Evolutionary conservation across 371 early-diverging fungal genomes (phyloP).

Genomic region (Mortierella sp.): DNA sequence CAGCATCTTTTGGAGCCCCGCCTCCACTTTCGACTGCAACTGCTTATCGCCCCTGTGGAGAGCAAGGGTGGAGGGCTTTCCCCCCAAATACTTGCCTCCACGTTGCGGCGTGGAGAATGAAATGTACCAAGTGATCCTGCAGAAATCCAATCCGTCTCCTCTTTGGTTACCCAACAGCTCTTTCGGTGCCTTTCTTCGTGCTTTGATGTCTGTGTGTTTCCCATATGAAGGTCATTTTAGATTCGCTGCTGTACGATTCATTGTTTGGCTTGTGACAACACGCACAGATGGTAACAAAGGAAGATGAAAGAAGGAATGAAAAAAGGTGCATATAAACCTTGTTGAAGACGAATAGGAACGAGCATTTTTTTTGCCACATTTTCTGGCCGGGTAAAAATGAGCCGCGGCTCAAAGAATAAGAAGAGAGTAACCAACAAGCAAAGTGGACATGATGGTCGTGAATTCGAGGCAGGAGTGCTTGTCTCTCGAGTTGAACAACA

Average conservation of each 20-base stretch:
- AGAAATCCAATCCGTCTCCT: not conserved
- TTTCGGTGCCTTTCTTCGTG: not conserved
- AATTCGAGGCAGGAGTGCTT: not conserved
- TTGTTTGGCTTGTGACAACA: not conserved
- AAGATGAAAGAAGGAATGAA: not conserved
- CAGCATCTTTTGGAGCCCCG: not conserved
- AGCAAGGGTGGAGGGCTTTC: not conserved
- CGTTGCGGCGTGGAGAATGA: not conserved
- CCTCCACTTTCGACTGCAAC: not conserved
- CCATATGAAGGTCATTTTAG: not conserved
- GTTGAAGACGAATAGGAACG: not conserved
- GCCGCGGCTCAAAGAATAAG: not conserved
- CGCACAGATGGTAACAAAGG: not conserved
- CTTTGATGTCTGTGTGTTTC: not conserved
- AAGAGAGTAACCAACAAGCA: not conserved
- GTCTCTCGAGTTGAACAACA: not conserved
- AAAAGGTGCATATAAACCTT: not conserved
- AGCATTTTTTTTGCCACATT: not conserved
- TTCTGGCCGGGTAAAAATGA: not conserved
- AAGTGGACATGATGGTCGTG: not conserved
- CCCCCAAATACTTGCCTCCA: not conserved
- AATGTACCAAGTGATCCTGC: not conserved
- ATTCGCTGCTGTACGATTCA: not conserved
- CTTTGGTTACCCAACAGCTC: not conserved
- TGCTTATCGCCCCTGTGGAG: conserved; percentile 3